These are phyloP conservation scores for Pseudogymnoascus sp. DNA, from an alignment of 2,329 filamentous ascomycete genomes.

Conservation along the genomic window DNA sequence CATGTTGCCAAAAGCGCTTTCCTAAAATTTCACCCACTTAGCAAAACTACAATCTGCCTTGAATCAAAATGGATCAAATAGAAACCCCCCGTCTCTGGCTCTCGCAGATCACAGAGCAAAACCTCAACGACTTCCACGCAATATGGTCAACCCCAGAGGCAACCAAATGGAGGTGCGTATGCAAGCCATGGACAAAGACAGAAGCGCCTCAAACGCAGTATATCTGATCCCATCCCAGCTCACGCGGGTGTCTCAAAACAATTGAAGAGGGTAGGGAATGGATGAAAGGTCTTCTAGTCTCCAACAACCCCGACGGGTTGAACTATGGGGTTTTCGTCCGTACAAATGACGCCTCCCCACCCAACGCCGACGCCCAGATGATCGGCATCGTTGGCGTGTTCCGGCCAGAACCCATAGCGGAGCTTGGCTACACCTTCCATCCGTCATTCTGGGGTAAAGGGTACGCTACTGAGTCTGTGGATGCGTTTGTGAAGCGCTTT, in stretches of 20 bases:
- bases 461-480: slow-evolving; percentile 15
- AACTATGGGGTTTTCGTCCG: slow-evolving; percentile 16
- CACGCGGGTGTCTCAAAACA: slow-evolving; percentile 11
- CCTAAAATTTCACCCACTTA: background rate
- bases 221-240: background rate
- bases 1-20: background rate
- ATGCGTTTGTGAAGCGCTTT: background rate
- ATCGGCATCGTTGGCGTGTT: slow-evolving; percentile 9
- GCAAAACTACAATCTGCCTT: background rate
- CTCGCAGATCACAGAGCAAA: background rate
- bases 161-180: slow-evolving; percentile 12
- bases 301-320: slow-evolving; percentile 12
- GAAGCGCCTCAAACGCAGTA: background rate
- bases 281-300: slow-evolving; percentile 12
- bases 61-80: slow-evolving; percentile 1
- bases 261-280: slow-evolving; percentile 12
- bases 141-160: slow-evolving; percentile 12
- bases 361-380: background rate
- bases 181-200: background rate
- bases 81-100: slow-evolving; percentile 10
- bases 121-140: slow-evolving; percentile 11
- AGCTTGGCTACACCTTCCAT: slow-evolving; percentile 16
- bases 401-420: background rate
- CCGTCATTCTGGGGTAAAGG: slow-evolving; percentile 14
- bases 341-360: background rate